Evolutionary conservation across 1,139 yeast genomes (phyloP), one percentile per base, ranked within the genome.

Genomic region (Diutina sp.): DNA sequence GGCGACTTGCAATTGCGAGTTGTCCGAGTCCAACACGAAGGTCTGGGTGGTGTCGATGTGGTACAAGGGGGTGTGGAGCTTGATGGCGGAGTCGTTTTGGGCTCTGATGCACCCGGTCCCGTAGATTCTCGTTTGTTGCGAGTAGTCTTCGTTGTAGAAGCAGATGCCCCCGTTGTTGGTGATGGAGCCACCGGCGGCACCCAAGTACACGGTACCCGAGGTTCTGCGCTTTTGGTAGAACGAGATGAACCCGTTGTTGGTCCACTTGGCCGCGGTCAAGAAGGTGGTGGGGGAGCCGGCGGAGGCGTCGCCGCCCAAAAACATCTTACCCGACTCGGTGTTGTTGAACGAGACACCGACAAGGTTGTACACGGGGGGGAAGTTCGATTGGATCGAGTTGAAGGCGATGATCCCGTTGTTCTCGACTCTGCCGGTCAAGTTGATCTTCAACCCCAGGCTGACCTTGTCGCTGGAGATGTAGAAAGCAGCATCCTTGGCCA

Each of bases 91-190:
- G 21, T 46, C 45, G 6, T 30, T 46, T 14, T 30, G 55, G 12
- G 55, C 57, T 5, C 56, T 25, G 12, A 57, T 35, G 48, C 59
- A 58, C 16, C 59, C 59, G 11, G 18, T 8, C 9, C 59, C 59
- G 29, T 7, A n/a, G 44, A 57, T 54, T 29, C 18, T 51, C 5
- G 56, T 55, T 1, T 54, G 55, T 54, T 59, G 60, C 8, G 25
- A 25, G 54, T 56, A 58, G 38, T 45, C 14, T 8, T 45, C 32
- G 21, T 57, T 58, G 51, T 53, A 28, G 46, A 59, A 54, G 38
- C 61, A 58, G n/a, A 59, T 57, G 8, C 56, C 44, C 7, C 61
- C 61, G 12, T 51, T 28, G 52, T 59, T 59, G 16, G 46, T 54
- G 46, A 58, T 35, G 6, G 53, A 12, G 2, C 44, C 25, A 16